Percentiles rank a stretch among this genome's conserved stretches.
Evolutionary conservation across 1,284 basidiomycete genomes (phyloP).

Genomic region (Tetrapyrgos nigripes): DNA sequence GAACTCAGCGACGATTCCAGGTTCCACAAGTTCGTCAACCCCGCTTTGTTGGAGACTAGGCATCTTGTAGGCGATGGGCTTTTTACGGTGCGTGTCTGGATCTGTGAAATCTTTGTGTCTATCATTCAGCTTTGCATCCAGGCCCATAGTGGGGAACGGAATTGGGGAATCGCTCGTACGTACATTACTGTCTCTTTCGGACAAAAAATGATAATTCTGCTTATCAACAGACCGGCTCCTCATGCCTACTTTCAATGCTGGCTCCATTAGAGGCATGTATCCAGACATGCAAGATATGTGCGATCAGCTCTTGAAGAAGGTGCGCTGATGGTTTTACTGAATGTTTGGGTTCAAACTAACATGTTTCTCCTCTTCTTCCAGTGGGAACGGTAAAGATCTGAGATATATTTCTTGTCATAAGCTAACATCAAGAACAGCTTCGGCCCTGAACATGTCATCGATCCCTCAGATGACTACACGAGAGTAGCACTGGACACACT

Average conservation of each 20-base stretch:
- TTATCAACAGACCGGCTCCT: conserved; percentile 50
- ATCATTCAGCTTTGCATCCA: conserved; percentile 12
- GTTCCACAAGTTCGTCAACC: conserved; percentile 25
- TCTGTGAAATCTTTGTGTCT: neutral
- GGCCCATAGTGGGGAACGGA: conserved; percentile 49
- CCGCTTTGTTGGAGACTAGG: conserved; percentile 45
- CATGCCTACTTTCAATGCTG: conserved; percentile 57
- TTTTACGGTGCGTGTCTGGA: conserved; percentile 44
- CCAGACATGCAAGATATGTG: conserved; percentile 56
- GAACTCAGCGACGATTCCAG: conserved; percentile 49
- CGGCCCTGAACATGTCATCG: conserved; percentile 47
- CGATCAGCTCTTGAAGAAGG: conserved; percentile 52
- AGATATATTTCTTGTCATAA: neutral
- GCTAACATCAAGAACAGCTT: conserved; percentile 38
- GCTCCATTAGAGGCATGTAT: conserved; percentile 55
- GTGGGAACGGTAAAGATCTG: conserved; percentile 45
- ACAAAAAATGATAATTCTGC: neutral
- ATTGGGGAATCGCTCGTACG: conserved; percentile 56
- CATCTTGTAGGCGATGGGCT: conserved; percentile 52
- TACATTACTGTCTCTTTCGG: neutral
- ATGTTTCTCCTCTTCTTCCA: too few relatives aligned
- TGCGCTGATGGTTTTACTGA: neutral
- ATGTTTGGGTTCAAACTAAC: too few relatives aligned
- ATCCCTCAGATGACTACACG: conserved; percentile 55
- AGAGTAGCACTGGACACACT: conserved; percentile 55